These are phyloP conservation scores for Effrenium voratum DNA, from an alignment of 73 alveolate genomes.

Conservation along the genomic window DNA sequence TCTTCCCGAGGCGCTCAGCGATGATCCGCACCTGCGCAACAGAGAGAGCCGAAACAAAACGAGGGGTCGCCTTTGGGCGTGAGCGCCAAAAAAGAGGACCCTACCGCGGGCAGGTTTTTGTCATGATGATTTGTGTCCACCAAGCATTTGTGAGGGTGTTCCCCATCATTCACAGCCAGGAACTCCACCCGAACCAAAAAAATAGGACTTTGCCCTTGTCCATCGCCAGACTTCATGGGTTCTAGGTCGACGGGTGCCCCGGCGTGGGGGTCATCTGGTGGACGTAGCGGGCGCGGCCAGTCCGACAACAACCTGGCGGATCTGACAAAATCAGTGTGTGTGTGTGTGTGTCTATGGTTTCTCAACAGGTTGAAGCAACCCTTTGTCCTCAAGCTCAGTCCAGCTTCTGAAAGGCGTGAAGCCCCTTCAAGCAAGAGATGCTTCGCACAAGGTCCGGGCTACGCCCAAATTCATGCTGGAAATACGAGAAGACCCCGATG, in stretches of 20 bases:
- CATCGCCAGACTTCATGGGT: no score
- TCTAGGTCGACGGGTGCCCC: no score
- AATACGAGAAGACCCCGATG: no score
- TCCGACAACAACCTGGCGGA: conserved; percentile 19
- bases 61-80: background rate
- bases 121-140: no score
- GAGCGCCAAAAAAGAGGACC: no score
- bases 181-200: no score
- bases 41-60: background rate
- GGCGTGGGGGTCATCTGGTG: conserved; percentile 67
- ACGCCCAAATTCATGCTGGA: no score
- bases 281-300: conserved; percentile 88
- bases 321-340: background rate
- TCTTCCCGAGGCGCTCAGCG: conserved; percentile 7
- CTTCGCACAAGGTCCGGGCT: background rate
- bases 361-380: background rate
- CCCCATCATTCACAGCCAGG: no score
- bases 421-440: background rate
- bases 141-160: no score
- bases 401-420: background rate
- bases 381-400: background rate
- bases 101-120: no score
- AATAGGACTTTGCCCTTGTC: no score
- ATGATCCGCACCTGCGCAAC: conserved; percentile 21
- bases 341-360: background rate